phyloP scores from a whole-genome alignment of 1,284 basidiomycete genomes.

The Psilocybe mexicana region DNA sequence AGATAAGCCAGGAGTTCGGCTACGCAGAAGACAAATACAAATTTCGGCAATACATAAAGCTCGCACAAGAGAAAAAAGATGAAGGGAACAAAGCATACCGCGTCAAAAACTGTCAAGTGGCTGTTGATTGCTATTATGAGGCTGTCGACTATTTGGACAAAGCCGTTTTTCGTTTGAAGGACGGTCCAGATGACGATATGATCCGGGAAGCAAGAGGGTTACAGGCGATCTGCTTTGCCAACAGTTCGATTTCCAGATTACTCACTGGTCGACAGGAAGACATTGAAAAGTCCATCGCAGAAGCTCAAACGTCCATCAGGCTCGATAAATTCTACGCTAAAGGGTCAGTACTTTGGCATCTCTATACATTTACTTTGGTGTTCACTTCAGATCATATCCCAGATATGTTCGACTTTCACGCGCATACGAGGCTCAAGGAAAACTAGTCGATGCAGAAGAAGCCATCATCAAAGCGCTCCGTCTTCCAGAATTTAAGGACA shows the following conservation, averaged over 20 bases:
- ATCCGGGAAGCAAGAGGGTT: background rate
- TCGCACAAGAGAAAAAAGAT: constrained; percentile 1
- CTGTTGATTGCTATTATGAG: background rate
- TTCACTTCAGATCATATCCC: background rate
- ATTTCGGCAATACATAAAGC: background rate
- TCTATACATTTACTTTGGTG: background rate
- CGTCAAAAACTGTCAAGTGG: background rate
- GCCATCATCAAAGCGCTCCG: constrained; percentile 24
- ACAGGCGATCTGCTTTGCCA: constrained; percentile 3
- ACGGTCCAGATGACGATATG: background rate
- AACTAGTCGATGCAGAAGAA: constrained; percentile 23
- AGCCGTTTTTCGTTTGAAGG: background rate
- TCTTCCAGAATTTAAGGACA: constrained; percentile 22
- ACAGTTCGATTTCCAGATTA: constrained; percentile 9
- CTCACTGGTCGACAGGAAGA: background rate
- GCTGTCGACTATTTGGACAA: constrained; percentile 7
- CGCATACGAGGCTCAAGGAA: constrained; percentile 21
- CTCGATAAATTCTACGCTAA: constrained; percentile 16
- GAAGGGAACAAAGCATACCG: constrained; percentile 4
- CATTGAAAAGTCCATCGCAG: constrained; percentile 10
- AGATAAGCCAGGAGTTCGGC: background rate
- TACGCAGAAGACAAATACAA: background rate
- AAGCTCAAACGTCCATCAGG: constrained; percentile 15
- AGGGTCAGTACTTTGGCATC: constrained; percentile 7
- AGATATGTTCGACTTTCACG: constrained; percentile 29